Evolutionary conservation across 306 rosid genomes (phyloP), one percentile per base, ranked within the genome.

Genomic region (Dryas alaskensis): DNA sequence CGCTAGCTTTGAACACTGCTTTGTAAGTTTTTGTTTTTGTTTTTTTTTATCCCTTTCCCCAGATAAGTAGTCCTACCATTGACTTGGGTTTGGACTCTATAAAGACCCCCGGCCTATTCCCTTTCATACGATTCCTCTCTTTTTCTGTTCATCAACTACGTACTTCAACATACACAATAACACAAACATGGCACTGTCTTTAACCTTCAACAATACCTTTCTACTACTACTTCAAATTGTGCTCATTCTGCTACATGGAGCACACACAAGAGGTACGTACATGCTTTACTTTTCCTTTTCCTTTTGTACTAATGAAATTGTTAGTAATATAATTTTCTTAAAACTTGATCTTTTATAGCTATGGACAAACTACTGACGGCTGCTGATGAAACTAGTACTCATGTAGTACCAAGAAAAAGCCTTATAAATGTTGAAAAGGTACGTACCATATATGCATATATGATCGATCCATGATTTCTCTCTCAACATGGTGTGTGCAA

Each of bases 21-120:
- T 27, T 65, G 69, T 65, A 31, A 31, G 37, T 25, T 59, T 27
- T 42, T 27, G 16, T 59, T 58, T 50, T 7, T 8, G 10, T n/a
- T n/a, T 59, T 3, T 53, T 1, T 61, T n/a, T 2, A 31, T 3
- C 47, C 25, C 3, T 61, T 61, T 61, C n/a, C 66, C 66, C 22
- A 37, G 46, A 8, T 45, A 45, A 45, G 48, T 5, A n/a, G 8
- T 2, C 37, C 37, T 48, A 76, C 69, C 72, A 74, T 88, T 88
- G 87, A 82, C 87, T 61, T 70, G 7, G 76, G 12, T 49, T 72
- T 77, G 76, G 77, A 81, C 72, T 73, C 74, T 73, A 58, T 76
- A 68, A 78, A 22, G 66, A 48, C 10, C 69, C 48, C 72, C 71
- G 17, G 22, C 22, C 77, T 69, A 37, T 70, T 40, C 62, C 66